Conservation (phyloP, 371 early-diverging fungal species). For the Rhizopus stolonifer region DNA sequence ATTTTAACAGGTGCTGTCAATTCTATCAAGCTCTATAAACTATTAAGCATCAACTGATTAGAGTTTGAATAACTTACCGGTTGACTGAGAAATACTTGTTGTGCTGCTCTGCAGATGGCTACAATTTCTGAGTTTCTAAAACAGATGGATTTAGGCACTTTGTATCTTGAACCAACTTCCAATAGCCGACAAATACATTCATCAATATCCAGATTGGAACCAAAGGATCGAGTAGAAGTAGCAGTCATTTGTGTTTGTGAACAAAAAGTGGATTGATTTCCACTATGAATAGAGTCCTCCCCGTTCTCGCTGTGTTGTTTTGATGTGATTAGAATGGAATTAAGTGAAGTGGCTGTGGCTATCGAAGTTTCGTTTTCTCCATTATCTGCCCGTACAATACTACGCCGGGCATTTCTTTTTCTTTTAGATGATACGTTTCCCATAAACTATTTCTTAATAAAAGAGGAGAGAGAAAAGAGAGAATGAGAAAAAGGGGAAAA, state of each 20-base stretch:
- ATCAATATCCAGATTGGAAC: conserved; percentile 73
- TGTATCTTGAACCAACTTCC: conserved; percentile 72
- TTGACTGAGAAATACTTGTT: conserved; percentile 91
- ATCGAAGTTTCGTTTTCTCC: conserved; percentile 47
- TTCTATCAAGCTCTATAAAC: conserved; percentile 76
- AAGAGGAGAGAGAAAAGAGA: no score
- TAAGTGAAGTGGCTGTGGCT: conserved; percentile 46
- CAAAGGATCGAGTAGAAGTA: conserved; percentile 44
- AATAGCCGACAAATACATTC: conserved; percentile 83
- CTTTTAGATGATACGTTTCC: conserved; percentile 46
- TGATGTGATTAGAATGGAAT: conserved; percentile 45
- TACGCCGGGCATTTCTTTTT: conserved; percentile 39
- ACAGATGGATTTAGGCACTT: conserved; percentile 71
- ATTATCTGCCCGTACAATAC: conserved; percentile 37
- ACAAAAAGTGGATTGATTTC: conserved; percentile 35
- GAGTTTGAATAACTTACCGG: conserved; percentile 47
- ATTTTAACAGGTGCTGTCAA: conserved; percentile 95
- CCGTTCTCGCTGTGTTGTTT: neutral
- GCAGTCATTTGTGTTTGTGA: conserved; percentile 50
- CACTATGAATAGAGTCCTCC: neutral
- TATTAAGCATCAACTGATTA: neutral
- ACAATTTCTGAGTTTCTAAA: conserved; percentile 86
- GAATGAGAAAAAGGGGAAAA: no score
- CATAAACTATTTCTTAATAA: conserved; percentile 26
- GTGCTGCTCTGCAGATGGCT: conserved; percentile 85